phyloP scores from a whole-genome alignment of 2,329 filamentous ascomycete species.

The Trichophyton simii region DNA sequence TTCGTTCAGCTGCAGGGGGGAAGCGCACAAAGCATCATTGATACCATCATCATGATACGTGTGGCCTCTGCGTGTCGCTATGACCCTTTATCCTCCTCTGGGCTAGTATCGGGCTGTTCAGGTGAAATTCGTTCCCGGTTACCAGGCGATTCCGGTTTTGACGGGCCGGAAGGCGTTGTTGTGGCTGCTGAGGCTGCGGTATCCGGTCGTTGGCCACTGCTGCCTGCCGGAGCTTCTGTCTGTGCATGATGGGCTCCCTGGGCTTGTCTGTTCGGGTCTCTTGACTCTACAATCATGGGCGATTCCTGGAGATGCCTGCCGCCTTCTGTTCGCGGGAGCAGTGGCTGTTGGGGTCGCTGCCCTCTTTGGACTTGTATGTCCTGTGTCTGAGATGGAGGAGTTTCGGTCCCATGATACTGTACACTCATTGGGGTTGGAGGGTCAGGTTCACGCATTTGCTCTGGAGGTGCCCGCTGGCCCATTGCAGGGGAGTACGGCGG shows the following conservation, averaged over 20 bases:
- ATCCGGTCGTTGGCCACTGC: slow-evolving; percentile 8
- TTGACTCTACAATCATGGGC: slow-evolving; percentile 2
- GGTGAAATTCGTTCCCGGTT: not conserved
- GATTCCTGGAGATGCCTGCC: slow-evolving; percentile 1
- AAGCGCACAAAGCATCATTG: not conserved
- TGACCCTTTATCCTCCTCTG: not conserved
- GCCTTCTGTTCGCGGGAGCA: slow-evolving; percentile 1
- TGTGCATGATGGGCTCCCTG: slow-evolving; percentile 9
- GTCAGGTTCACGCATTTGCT: not conserved
- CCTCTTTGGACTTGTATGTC: slow-evolving; percentile 12
- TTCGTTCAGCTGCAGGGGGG: not conserved
- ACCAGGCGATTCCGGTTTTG: not conserved
- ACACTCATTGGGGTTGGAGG: not conserved
- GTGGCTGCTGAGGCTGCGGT: not conserved
- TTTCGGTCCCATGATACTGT: slow-evolving; percentile 6
- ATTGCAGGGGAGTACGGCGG: not conserved
- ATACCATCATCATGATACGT: not conserved
- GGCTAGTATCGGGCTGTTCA: not conserved
- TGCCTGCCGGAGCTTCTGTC: slow-evolving; percentile 8
- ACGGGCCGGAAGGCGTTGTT: not conserved
- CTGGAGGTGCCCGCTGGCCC: not conserved
- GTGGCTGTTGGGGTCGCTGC: slow-evolving; percentile 7
- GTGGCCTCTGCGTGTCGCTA: not conserved
- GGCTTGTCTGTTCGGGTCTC: slow-evolving; percentile 11
- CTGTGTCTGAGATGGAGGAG: slow-evolving; percentile 8